phyloP scores from a whole-genome alignment of 805 yeast species.

The Saccharomycopsis microspora region DNA sequence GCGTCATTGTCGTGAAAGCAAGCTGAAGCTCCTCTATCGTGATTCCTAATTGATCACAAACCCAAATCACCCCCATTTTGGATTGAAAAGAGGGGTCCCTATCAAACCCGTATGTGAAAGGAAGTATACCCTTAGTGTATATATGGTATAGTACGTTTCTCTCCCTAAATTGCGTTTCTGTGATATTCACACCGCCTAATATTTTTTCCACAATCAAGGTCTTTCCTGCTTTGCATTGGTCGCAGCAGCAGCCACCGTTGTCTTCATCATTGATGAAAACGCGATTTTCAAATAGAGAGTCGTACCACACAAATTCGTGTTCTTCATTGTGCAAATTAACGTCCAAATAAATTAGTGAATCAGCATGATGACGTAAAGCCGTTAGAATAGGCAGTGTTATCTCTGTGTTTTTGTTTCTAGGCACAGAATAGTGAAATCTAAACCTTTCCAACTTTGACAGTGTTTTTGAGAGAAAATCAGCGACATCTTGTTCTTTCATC shows the following conservation, averaged over 20 bases:
- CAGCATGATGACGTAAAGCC: conserved; percentile 2
- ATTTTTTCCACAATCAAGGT: not conserved
- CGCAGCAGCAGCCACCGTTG: conserved; percentile 3
- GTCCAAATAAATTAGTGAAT: conserved; percentile 6
- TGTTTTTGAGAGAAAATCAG: conserved; percentile 2
- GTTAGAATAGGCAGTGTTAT: not conserved
- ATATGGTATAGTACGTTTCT: conserved; percentile 3
- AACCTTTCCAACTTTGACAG: conserved; percentile 6
- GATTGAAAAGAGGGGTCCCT: conserved; percentile 9
- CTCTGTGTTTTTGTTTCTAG: conserved; percentile 2
- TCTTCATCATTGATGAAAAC: conserved; percentile 5
- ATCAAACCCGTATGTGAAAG: conserved; percentile 11
- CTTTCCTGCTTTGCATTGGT: conserved; percentile 5
- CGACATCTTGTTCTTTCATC: conserved; percentile 4
- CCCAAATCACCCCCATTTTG: too few species aligned
- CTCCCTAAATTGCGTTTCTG: conserved; percentile 3
- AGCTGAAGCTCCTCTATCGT: not conserved
- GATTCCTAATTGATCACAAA: not conserved
- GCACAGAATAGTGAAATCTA: conserved; percentile 11
- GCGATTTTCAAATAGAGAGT: conserved; percentile 6
- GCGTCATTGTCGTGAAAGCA: conserved; percentile 7
- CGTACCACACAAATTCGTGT: conserved; percentile 10
- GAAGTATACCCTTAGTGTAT: conserved; percentile 9
- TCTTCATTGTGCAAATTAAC: conserved; percentile 11
- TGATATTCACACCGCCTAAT: not conserved